These are phyloP conservation scores for Cryptosporidium ryanae DNA, from an alignment of 169 alveolate species.

Conservation along the genomic window DNA sequence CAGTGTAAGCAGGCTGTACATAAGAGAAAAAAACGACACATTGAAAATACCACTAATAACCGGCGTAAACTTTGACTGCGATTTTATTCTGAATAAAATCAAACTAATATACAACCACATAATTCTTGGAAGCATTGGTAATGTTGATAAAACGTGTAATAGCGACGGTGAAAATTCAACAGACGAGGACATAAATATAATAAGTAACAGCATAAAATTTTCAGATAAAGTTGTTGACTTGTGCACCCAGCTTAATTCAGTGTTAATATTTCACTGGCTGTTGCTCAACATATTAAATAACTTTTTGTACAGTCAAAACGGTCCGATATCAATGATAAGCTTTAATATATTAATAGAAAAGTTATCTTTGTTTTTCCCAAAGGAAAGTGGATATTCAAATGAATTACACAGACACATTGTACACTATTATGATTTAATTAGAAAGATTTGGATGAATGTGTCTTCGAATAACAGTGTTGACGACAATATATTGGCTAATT, in stretches of 20 bases:
- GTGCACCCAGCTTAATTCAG: conserved; percentile 34
- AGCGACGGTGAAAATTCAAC: background rate
- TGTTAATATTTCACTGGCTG: conserved; percentile 58
- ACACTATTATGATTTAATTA: conserved; percentile 20
- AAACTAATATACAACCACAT: conserved; percentile 14
- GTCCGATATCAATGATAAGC: conserved; percentile 47
- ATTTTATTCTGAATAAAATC: conserved; percentile 47
- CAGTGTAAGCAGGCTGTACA: conserved; percentile 7
- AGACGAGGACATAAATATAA: background rate
- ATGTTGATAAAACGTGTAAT: background rate
- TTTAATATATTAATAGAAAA: conserved; percentile 48
- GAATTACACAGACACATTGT: conserved; percentile 9
- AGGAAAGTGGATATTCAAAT: background rate
- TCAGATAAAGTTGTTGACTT: conserved; percentile 1
- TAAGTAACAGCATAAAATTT: background rate
- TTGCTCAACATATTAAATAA: conserved; percentile 38
- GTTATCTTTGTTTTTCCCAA: conserved; percentile 28
- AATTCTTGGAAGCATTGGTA: background rate
- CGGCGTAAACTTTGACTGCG: conserved; percentile 30
- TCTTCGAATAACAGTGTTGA: conserved; percentile 1
- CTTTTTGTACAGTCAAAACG: conserved; percentile 56
- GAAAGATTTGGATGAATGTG: conserved; percentile 42
- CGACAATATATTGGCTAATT: conserved; percentile 2
- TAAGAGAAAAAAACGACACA: background rate
- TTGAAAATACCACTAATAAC: conserved; percentile 58